Conservation (phyloP, 2,329 filamentous ascomycete genomes). For the Aureobasidium sp. region DNA sequence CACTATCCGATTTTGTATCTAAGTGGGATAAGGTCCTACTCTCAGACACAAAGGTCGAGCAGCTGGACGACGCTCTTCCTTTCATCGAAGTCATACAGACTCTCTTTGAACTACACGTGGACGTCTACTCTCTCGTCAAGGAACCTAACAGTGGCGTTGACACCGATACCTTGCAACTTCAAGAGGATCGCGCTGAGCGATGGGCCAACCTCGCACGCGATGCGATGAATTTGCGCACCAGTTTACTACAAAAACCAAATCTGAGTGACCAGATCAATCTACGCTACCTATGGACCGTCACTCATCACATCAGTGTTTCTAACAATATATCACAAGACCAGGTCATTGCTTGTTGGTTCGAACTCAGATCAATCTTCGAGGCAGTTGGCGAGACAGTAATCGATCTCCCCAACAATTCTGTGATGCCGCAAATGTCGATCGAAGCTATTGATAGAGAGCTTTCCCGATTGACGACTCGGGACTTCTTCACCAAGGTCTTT, state of each 20-base stretch:
- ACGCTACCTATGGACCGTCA: conserved; percentile 61
- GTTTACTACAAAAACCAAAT: conserved; percentile 30
- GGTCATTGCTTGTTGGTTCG: conserved; percentile 55
- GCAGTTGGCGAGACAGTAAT: conserved; percentile 46
- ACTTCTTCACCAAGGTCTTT: conserved; percentile 90
- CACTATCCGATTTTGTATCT: background rate
- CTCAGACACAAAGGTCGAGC: background rate
- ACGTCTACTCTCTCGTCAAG: conserved; percentile 58
- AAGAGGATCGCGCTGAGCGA: conserved; percentile 52
- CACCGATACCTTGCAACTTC: conserved; percentile 42
- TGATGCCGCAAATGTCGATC: conserved; percentile 80
- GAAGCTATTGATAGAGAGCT: conserved; percentile 85
- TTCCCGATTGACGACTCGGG: conserved; percentile 87
- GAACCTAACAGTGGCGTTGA: conserved; percentile 53
- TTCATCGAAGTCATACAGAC: conserved; percentile 50
- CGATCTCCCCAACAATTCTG: conserved; percentile 70
- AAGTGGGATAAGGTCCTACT: conserved; percentile 11
- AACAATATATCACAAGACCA: conserved; percentile 52
- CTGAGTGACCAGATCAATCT: conserved; percentile 39
- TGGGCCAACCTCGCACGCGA: conserved; percentile 55
- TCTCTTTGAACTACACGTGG: conserved; percentile 61
- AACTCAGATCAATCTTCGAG: conserved; percentile 51
- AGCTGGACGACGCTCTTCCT: conserved; percentile 27
- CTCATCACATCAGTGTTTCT: conserved; percentile 53
- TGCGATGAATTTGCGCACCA: conserved; percentile 38